These are phyloP conservation scores for Erysiphe neolycopersici DNA, from an alignment of 2,329 filamentous ascomycete species.

Conservation along the genomic window DNA sequence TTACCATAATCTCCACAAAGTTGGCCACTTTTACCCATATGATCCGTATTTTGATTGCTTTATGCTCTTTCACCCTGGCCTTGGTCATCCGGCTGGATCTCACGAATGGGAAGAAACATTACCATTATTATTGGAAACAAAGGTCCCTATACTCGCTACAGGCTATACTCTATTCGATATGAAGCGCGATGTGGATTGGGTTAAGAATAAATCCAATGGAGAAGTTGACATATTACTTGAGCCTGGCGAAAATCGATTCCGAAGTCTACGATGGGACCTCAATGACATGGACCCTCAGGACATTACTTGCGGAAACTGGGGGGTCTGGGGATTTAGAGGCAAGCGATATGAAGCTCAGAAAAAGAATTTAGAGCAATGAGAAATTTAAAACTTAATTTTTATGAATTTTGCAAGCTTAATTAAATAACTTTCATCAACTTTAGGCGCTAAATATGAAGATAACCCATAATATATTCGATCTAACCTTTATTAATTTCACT, in stretches of 20 bases:
- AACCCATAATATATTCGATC: too few relatives aligned
- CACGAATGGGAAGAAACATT: slow-evolving; percentile 88
- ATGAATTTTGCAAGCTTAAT: too few relatives aligned
- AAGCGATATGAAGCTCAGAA: slow-evolving; percentile 42
- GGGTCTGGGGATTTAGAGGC: slow-evolving; percentile 85
- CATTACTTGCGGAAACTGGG: slow-evolving; percentile 89
- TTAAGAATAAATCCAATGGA: slow-evolving; percentile 57
- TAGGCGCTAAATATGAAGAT: too few relatives aligned
- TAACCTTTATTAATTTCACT: too few relatives aligned
- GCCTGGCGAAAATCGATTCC: slow-evolving; percentile 81
- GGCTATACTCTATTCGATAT: slow-evolving; percentile 93
- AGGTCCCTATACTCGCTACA: slow-evolving; percentile 78
- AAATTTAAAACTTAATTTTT: too few relatives aligned
- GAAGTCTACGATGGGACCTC: slow-evolving; percentile 86
- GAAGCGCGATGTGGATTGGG: slow-evolving; percentile 76
- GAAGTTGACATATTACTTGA: slow-evolving; percentile 83
- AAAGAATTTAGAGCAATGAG: neutral
- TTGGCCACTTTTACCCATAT: slow-evolving; percentile 74
- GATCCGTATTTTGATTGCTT: slow-evolving; percentile 98
- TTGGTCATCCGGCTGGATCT: slow-evolving; percentile 77
- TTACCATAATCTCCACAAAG: slow-evolving; percentile 85
- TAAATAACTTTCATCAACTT: too few relatives aligned
- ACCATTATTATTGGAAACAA: slow-evolving; percentile 76
- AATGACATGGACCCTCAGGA: slow-evolving; percentile 91
- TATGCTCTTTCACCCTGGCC: slow-evolving; percentile 83